phyloP scores from a whole-genome alignment of 1,284 basidiomycete species.

The Ceratobasidium sp. region DNA sequence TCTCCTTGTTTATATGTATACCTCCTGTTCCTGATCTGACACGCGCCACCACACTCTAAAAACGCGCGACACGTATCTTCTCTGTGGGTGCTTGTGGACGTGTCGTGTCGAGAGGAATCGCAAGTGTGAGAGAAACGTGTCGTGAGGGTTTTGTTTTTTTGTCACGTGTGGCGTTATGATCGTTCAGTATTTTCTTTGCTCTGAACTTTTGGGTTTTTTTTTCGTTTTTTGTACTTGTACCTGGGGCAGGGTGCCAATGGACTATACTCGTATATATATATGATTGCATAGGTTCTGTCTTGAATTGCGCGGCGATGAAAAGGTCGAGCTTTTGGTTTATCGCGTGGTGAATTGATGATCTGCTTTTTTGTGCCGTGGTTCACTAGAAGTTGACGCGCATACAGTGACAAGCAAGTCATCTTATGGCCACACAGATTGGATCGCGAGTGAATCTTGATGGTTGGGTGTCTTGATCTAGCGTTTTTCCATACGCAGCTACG shows the following conservation, averaged over 20 bases:
- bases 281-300: too few relatives aligned
- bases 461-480: not conserved
- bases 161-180: constrained; percentile 13
- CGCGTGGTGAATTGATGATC: not conserved
- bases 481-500: not conserved
- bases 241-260: not conserved
- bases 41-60: constrained; percentile 12
- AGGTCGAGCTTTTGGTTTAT: not conserved
- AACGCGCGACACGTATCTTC: constrained; percentile 30
- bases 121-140: not conserved
- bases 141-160: not conserved
- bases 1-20: not conserved
- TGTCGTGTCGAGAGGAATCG: constrained; percentile 20
- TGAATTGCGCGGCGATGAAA: too few relatives aligned
- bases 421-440: not conserved
- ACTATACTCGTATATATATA: not conserved
- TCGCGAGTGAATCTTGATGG: not conserved
- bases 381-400: not conserved
- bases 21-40: not conserved
- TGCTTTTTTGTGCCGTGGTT: not conserved
- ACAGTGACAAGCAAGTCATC: not conserved
- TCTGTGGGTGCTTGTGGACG: constrained; percentile 34
- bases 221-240: not conserved
- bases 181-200: not conserved
- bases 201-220: not conserved